Evolutionary conservation across 495 filamentous ascomycete genomes (phyloP).

Genomic region (Cercophora sp.): DNA sequence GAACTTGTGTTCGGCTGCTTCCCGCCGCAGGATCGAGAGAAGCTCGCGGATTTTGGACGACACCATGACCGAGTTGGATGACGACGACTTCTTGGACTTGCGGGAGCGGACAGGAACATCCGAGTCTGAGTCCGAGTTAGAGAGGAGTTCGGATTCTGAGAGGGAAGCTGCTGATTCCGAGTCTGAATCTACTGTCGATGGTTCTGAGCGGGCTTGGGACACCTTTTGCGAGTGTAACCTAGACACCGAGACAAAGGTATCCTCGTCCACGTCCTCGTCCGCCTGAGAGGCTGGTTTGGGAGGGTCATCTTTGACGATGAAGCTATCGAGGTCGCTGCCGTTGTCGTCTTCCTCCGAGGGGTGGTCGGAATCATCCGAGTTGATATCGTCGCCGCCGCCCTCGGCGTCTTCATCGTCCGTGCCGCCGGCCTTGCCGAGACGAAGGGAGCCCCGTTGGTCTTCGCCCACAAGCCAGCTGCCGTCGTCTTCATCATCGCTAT

Average conservation of each 20-base stretch:
- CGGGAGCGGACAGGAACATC: background rate
- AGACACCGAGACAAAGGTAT: conserved; percentile 39
- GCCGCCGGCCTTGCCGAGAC: conserved; percentile 73
- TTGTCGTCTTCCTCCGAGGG: conserved; percentile 33
- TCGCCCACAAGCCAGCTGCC: conserved; percentile 74
- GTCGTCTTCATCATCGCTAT: conserved; percentile 54
- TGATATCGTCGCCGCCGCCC: conserved; percentile 74
- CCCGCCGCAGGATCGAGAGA: conserved; percentile 73
- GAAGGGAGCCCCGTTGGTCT: conserved; percentile 49
- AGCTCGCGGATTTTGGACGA: conserved; percentile 91
- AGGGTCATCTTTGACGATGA: conserved; percentile 41
- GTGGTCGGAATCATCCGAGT: conserved; percentile 55
- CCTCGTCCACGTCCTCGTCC: conserved; percentile 34
- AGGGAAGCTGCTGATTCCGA: conserved; percentile 20
- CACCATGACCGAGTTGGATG: conserved; percentile 46
- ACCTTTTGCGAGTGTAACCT: conserved; percentile 30
- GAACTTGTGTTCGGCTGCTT: conserved; percentile 77
- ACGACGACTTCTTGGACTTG: conserved; percentile 21
- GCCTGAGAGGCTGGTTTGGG: conserved; percentile 39
- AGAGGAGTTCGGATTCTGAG: conserved; percentile 36
- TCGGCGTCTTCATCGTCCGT: conserved; percentile 82
- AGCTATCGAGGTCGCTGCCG: conserved; percentile 44
- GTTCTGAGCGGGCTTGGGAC: too few species aligned
- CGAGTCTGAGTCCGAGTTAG: conserved; percentile 34
- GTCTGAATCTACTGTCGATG: conserved; percentile 11